These are phyloP conservation scores for Amphicarpaea edgeworthii DNA, from an alignment of 306 rosid species.

Conservation along the genomic window DNA sequence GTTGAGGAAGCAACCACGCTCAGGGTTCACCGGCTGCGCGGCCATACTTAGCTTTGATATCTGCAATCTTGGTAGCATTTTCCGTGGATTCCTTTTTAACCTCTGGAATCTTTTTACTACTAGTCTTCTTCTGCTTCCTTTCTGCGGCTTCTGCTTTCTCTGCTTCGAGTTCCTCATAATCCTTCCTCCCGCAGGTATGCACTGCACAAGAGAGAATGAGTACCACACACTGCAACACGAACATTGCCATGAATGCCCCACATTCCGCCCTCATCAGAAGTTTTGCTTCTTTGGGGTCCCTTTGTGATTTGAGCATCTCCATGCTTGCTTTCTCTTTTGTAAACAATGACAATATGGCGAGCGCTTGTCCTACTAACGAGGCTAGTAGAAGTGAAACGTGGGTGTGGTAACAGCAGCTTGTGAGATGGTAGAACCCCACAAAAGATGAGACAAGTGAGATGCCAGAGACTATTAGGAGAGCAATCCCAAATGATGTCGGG, in stretches of 20 bases:
- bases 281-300: slow-evolving; percentile 75
- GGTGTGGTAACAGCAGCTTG: slow-evolving; percentile 69
- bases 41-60: slow-evolving; percentile 61
- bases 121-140: too few species aligned
- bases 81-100: slow-evolving; percentile 76
- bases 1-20: slow-evolving; percentile 9
- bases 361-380: slow-evolving; percentile 61
- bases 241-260: slow-evolving; percentile 80
- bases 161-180: slow-evolving; percentile 68
- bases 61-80: slow-evolving; percentile 55
- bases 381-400: slow-evolving; percentile 66
- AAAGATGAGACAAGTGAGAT: slow-evolving; percentile 74
- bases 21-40: slow-evolving; percentile 64
- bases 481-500: slow-evolving; percentile 78
- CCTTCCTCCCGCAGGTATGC: slow-evolving; percentile 77
- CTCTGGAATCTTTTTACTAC: slow-evolving; percentile 59
- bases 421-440: slow-evolving; percentile 75
- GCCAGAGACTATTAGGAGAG: slow-evolving; percentile 69
- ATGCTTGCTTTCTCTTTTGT: slow-evolving; percentile 69
- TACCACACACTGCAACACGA: slow-evolving; percentile 67
- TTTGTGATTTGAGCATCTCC: slow-evolving; percentile 52
- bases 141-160: slow-evolving; percentile 66
- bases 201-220: slow-evolving; percentile 71
- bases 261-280: slow-evolving; percentile 74
- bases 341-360: slow-evolving; percentile 64